A percentile compares a stretch with the other conserved stretches of the same genome.
Evolutionary conservation across 345 rosid species (phyloP).

Genomic region (Eucalyptus pauciflora): DNA sequence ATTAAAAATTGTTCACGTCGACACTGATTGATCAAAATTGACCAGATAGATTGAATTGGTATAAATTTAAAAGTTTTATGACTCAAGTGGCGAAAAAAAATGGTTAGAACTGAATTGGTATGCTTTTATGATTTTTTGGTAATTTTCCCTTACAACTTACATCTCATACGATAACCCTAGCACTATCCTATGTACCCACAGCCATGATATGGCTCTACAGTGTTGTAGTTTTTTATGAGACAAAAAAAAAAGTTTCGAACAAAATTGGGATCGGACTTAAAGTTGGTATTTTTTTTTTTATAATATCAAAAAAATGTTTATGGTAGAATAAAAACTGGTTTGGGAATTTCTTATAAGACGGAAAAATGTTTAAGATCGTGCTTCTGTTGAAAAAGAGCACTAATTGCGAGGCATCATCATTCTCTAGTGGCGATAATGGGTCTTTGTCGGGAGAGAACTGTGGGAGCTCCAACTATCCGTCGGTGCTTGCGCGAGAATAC

Average conservation of each 20-base stretch:
- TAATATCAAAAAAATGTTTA: not conserved
- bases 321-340: accelerated
- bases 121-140: no score
- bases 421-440: not conserved
- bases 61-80: no score
- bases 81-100: no score
- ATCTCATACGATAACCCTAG: not conserved
- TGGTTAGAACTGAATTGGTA: no score
- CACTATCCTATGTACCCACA: accelerated
- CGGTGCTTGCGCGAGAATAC: no score
- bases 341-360: not conserved
- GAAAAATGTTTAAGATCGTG: not conserved
- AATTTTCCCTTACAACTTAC: no score
- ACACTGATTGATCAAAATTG: no score
- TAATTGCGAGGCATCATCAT: not conserved
- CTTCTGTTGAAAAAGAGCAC: not conserved
- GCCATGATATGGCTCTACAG: not conserved
- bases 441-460: no score
- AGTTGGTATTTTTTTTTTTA: no score
- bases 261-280: accelerated
- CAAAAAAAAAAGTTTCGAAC: no score
- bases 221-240: no score
- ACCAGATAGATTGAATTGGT: accelerated
- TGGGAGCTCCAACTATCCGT: no score
- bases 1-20: accelerated